Base-by-base conservation (phyloP, 306 rosid species). In the Rubus idaeus region DNA sequence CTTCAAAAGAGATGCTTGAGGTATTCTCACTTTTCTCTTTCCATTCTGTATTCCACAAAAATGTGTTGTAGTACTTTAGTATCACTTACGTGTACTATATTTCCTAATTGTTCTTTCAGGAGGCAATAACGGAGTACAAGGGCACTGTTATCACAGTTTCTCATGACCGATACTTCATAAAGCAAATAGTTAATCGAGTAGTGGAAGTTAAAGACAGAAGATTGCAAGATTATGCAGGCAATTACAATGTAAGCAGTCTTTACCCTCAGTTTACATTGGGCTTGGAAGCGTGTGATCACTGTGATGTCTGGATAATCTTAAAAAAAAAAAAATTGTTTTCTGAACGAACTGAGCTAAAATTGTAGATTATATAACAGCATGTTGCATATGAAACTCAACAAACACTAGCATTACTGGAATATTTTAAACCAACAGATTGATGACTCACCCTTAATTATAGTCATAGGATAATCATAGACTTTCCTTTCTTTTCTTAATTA, bases 1-100 rank as follows among this genome's bases (percentile, higher is more conserved):
- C 98, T 79, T 89, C 98, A 51, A 95, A 95, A 86, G 97, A 95
- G 84, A 95, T 95, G 98, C 97, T 95, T 16, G 98, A 92, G 98
- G 98, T 89, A 78, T 75, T 77, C 40, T 60, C 75, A 42, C 58
- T 20, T 73, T 47, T 21, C 35, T 37, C 79, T 77, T 63, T 81
- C 46, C 75, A 6, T 68, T 53, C 26, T 58, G 18, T 73, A 6
- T 12, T 20, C 44, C n/a, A 17, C 42, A 16, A 44, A 10, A 67
- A 42, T 52, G 23, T 37, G 23, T 66, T 40, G 20, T 51, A 18
- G 16, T 52, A 68, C 49, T 69, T 70, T 11, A 41, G 10, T 47
- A 58, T 78, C 41, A 10, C 73, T 58, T 26, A 71, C 37, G 70
- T 47, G 57, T 77, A 44, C 75, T 10, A 11, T 23, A 10, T 23